phyloP scores from a whole-genome alignment of 352 stramenopile genomes.

The Pythium insidiosum region DNA sequence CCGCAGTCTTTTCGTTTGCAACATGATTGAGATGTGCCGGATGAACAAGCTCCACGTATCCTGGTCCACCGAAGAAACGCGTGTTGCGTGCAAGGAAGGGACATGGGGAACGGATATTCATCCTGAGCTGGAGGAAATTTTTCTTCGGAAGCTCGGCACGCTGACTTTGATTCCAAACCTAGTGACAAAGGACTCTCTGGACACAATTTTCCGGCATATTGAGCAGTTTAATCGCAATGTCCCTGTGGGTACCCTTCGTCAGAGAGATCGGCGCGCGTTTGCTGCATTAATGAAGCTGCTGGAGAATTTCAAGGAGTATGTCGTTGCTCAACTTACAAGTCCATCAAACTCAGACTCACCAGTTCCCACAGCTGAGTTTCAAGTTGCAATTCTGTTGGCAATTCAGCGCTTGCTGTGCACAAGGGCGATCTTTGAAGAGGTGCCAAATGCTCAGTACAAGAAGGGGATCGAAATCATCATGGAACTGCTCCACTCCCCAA shows the following conservation, averaged over 20 bases:
- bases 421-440: conserved; percentile 77
- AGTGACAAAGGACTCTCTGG: conserved; percentile 69
- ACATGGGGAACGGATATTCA: conserved; percentile 78
- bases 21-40: conserved; percentile 84
- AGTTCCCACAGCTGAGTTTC: conserved; percentile 74
- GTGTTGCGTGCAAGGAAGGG: conserved; percentile 80
- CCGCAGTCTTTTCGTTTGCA: conserved; percentile 73
- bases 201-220: conserved; percentile 63
- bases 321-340: conserved; percentile 70
- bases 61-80: conserved; percentile 84
- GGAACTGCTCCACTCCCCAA: conserved; percentile 78
- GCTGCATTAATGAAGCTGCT: conserved; percentile 77
- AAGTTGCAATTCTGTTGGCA: conserved; percentile 68
- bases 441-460: conserved; percentile 82
- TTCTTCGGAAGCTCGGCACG: conserved; percentile 74
- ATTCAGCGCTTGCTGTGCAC: conserved; percentile 80
- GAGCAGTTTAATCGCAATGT: conserved; percentile 87
- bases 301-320: conserved; percentile 82
- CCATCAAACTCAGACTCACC: conserved; percentile 74
- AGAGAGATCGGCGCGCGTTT: conserved; percentile 71
- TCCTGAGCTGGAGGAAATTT: conserved; percentile 76
- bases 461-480: conserved; percentile 82
- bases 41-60: conserved; percentile 86
- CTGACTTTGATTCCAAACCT: conserved; percentile 77
- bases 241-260: conserved; percentile 53